Evolutionary conservation across 2,329 filamentous ascomycete species (phyloP), one percentile per base, ranked within the genome.

Genomic region (Diaporthe capsici): DNA sequence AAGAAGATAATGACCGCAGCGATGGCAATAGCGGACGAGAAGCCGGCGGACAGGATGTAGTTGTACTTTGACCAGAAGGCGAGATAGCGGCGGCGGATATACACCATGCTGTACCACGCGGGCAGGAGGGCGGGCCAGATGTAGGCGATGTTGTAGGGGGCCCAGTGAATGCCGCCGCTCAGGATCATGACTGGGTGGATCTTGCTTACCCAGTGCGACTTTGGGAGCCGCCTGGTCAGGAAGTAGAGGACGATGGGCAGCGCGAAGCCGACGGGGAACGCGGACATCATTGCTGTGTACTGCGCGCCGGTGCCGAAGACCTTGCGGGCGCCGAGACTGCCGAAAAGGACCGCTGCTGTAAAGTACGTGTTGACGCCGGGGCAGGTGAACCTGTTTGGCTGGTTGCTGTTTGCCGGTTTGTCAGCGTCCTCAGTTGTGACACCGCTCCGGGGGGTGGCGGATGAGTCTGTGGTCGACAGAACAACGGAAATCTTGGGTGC

Each of bases 261-360:
- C 7, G 85, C 70, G 2, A 87, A 81, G 15, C 89, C 89, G 8
- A 89, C 78, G 2, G 88, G 87, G 78, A 90, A 90, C 5, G 88
- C 88, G 20, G 88, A 79, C 49, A 90, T 80, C 0, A 87, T 85
- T 67, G 85, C 81, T 4, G 84, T 86, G 81, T 90, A 90, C n/a
- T 42, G 34, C 72, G 86, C 84, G 8, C 88, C 87, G 15, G 85
- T 81, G 34, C 82, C 81, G 77, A 88, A 91, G 44, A 90, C 85
- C 80, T 86, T 87, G 76, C 82, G 82, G 0, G 88, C 87, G 0
- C 88, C 88, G 47, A 90, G 85, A 2, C 87, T 88, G 44, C 88
- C 89, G 88, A 88, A 90, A 4, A 90, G 82, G 0, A 90, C 86
- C 0, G 88, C 87, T 0, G 89, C 88, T 0, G 88, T 90, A 81